These are phyloP conservation scores for Verticillium dahliae DNA, from an alignment of 2,329 filamentous ascomycete species.

Conservation along the genomic window DNA sequence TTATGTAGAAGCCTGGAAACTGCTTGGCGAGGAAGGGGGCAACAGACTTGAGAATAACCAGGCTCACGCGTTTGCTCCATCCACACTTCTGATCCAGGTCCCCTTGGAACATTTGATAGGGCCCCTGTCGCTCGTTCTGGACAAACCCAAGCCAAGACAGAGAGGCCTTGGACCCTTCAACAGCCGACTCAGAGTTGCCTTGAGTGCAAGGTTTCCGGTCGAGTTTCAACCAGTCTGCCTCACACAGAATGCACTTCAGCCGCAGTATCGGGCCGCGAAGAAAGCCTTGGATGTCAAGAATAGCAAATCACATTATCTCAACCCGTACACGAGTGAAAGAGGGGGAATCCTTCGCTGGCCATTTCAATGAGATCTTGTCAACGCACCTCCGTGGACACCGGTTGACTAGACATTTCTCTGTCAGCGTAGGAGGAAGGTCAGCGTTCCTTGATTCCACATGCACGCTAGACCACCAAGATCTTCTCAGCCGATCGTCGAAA, in stretches of 20 bases:
- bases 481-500: background rate
- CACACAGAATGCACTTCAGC: background rate
- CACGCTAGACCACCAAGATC: background rate
- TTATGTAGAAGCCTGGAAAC: background rate
- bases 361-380: background rate
- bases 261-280: background rate
- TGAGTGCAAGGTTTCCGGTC: background rate
- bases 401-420: background rate
- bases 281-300: background rate
- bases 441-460: background rate
- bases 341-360: background rate
- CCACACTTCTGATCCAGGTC: background rate
- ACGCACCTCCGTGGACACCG: background rate
- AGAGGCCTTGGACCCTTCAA: background rate
- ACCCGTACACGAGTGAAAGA: background rate
- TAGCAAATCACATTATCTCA: background rate
- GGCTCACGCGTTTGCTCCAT: background rate
- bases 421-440: background rate
- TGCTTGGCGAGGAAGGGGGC: background rate
- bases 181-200: background rate
- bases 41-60: background rate
- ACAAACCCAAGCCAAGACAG: background rate
- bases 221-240: background rate
- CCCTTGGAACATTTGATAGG: background rate
- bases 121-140: background rate